A percentile compares a stretch with the other conserved stretches of the same genome.
Conservation (phyloP, 2,329 filamentous ascomycete genomes). For the Neodidymelliopsis sp. region DNA sequence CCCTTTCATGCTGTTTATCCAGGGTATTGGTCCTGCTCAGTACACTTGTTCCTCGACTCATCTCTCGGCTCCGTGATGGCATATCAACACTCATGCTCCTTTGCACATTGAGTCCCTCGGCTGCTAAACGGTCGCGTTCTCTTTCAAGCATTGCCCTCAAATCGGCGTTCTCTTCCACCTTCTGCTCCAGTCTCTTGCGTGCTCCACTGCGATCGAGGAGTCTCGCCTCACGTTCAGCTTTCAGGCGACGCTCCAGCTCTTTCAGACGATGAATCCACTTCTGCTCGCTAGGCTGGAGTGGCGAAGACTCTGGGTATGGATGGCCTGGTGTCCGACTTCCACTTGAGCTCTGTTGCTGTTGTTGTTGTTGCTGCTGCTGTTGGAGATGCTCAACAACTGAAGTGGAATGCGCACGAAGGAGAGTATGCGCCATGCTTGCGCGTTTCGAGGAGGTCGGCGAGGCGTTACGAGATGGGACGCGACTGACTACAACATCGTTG, state of each 20-base stretch:
- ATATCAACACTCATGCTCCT: conserved; percentile 31
- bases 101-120: conserved; percentile 26
- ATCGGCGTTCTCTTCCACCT: conserved; percentile 76
- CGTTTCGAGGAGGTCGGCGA: conserved; percentile 48
- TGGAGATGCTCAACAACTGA: conserved; percentile 57
- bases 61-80: conserved; percentile 15
- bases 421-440: conserved; percentile 57
- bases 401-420: conserved; percentile 63
- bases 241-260: conserved; percentile 87
- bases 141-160: conserved; percentile 70
- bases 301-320: conserved; percentile 45
- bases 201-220: conserved; percentile 85
- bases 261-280: conserved; percentile 85
- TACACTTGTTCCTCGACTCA: conserved; percentile 28
- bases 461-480: conserved; percentile 36
- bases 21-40: conserved; percentile 25
- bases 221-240: conserved; percentile 86
- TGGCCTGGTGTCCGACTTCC: conserved; percentile 27
- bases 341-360: conserved; percentile 15
- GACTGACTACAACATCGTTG: conserved; percentile 33
- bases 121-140: conserved; percentile 53
- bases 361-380: conserved; percentile 18
- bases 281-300: conserved; percentile 65
- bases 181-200: conserved; percentile 77
- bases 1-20: conserved; percentile 7